Evolutionary conservation across 495 filamentous ascomycete genomes (phyloP), one percentile per base, ranked within the genome.

Genomic region (Penicillium salamii): DNA sequence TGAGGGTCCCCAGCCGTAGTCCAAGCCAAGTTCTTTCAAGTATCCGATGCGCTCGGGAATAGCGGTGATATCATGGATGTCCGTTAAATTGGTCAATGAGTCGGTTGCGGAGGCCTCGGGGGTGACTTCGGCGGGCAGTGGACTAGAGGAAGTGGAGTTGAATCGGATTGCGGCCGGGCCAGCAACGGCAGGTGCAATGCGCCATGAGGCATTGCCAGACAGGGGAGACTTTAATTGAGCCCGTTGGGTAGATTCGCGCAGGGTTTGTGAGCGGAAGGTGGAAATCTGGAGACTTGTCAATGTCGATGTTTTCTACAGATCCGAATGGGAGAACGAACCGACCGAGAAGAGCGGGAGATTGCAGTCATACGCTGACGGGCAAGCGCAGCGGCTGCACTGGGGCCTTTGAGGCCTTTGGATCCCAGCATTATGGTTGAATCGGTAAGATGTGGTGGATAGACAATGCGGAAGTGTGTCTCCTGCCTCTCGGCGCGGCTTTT

Each of bases 1-100:
- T 0, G 88, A 86, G 2, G 85, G 77, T 18, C 93, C 91, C 74
- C 74, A 90, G 58, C 91, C 89, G 58, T 82, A 97, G 53, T 96
- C 89, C 17, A 97, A 68, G 1, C 93, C 93, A 17, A 96, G 69
- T 1, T 79, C 78, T 55, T 88, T 85, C 42, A 98, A 76, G 57
- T 89, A 96, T 42, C 93, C 93, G 50, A 93, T 84, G 15, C 80
- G 73, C 53, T 89, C 87, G 15, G 86, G 79, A 33, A 88, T 77
- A 23, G 74, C 59, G 20, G 61, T 61, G 42, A 74, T 66, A 42
- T 71, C 71, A 3, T 79, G 44, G 21, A 70, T 38, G 28, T 68
- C 63, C 7, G 50, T 37, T 11, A 53, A n/a, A 2, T 50, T 42
- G 13, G 55, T 34, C 40, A 56, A 18, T 26, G 36, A 37, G 40